Evolutionary conservation across 2,329 filamentous ascomycete species (phyloP).

Genomic region (Claviceps fusiformis): DNA sequence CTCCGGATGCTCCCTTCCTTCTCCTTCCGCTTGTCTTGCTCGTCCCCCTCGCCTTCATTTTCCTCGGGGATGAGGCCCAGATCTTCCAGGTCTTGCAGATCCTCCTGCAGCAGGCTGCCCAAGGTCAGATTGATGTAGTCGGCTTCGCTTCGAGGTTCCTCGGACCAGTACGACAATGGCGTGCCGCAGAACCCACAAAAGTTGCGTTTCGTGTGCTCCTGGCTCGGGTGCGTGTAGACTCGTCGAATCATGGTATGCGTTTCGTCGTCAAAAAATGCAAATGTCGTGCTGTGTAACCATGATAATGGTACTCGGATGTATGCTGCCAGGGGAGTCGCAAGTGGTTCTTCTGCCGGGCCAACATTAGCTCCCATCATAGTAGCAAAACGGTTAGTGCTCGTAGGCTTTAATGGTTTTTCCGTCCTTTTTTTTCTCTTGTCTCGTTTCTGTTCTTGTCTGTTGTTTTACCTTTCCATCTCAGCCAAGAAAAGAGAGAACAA

Average conservation of each 20-base stretch:
- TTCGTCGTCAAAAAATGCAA: conserved; percentile 68
- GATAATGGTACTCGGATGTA: conserved; percentile 71
- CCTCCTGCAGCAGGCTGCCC: conserved; percentile 59
- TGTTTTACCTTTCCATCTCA: neutral
- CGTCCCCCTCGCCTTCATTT: conserved; percentile 15
- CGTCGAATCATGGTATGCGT: conserved; percentile 52
- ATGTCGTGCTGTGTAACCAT: conserved; percentile 68
- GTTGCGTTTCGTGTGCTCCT: conserved; percentile 50
- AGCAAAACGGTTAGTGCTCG: neutral
- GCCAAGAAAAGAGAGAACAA: neutral
- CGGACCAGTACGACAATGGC: conserved; percentile 71
- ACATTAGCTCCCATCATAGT: neutral
- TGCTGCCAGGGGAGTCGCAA: conserved; percentile 61
- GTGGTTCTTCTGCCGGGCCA: conserved; percentile 38
- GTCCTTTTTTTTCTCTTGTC: neutral
- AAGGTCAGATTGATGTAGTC: conserved; percentile 71
- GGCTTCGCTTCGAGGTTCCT: conserved; percentile 54
- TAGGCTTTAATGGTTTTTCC: neutral
- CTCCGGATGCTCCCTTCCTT: conserved; percentile 14
- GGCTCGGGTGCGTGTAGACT: conserved; percentile 47
- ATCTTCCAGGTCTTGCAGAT: conserved; percentile 60
- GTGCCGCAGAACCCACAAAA: conserved; percentile 93
- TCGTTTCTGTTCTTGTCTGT: neutral
- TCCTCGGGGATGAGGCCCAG: conserved; percentile 53
- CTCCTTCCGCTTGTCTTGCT: conserved; percentile 13